Evolutionary conservation across 805 yeast genomes (phyloP).

Genomic region (Diddensiella santjacobensis): DNA sequence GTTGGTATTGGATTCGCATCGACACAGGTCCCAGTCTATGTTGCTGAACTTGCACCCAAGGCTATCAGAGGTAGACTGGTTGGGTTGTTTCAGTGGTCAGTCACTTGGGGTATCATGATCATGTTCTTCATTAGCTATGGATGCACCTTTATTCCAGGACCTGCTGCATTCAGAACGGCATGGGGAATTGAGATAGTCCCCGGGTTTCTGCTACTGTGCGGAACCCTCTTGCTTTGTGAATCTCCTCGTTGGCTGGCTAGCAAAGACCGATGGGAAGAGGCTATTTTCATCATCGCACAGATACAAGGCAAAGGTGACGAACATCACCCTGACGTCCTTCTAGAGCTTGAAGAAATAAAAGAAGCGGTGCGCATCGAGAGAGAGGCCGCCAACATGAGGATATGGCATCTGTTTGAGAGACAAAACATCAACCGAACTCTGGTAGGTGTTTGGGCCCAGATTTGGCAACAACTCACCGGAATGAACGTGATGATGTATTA

Average conservation of each 20-base stretch:
- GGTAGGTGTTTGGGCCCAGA: slow-evolving; percentile 49
- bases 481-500: slow-evolving; percentile 69
- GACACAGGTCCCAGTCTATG: slow-evolving; percentile 61
- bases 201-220: slow-evolving; percentile 43
- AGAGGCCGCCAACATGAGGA: slow-evolving; percentile 43
- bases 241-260: slow-evolving; percentile 45
- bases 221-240: slow-evolving; percentile 39
- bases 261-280: slow-evolving; percentile 50
- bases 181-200: slow-evolving; percentile 59
- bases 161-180: slow-evolving; percentile 56
- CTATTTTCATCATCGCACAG: slow-evolving; percentile 34
- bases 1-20: slow-evolving; percentile 64
- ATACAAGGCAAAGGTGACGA: slow-evolving; percentile 33
- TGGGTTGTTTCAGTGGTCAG: slow-evolving; percentile 58
- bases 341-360: slow-evolving; percentile 56
- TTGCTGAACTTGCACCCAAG: slow-evolving; percentile 62
- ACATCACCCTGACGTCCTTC: slow-evolving; percentile 41
- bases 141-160: slow-evolving; percentile 42
- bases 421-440: slow-evolving; percentile 48
- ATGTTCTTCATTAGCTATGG: slow-evolving; percentile 57
- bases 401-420: slow-evolving; percentile 48
- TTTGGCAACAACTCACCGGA: slow-evolving; percentile 62
- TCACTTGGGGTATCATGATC: slow-evolving; percentile 59
- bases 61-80: slow-evolving; percentile 57
- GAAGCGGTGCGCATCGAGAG: slow-evolving; percentile 54